Evolutionary conservation across 805 yeast species (phyloP), one percentile per base, ranked within the genome.

Genomic region (Kodamaea hsintzibuensis): DNA sequence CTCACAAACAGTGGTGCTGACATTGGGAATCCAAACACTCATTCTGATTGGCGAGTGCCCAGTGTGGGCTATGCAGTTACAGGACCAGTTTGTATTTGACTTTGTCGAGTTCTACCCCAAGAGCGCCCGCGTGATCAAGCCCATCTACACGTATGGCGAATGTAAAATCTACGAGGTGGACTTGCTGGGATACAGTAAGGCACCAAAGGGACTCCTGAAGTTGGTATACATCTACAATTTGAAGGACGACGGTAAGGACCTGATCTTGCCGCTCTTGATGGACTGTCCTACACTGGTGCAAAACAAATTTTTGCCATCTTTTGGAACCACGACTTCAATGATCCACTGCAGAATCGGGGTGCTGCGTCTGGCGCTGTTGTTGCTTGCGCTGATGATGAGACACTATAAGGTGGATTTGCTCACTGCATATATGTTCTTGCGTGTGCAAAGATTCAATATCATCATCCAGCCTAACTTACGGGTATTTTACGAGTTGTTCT

Each of bases 291-390:
- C 55, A 9, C 57, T 57, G 14, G 60, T 73, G 25, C 76, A 69
- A 54, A 54, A 60, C n/a, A 68, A 67, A 42, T 47, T 69, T 19
- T 51, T 68, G 22, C 68, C 69, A 7, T 16, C 30, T 9, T 40
- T 42, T 22, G 42, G 22, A 17, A 48, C 17, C 17, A 43, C 22
- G 39, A 57, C 59, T 42, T 62, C 71, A 1, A 56, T 74, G 52
- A 66, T 71, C 14, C 78, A 74, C 56, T 74, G 79, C 57, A 65
- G 70, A 25, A 74, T 74, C 43, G 79, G 79, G 0, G 79, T 74
- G 14, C 72, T 77, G 4, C 60, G 79, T 37, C 72, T 76, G n/a
- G 79, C 78, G 4, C 66, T 77, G 10, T 66, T 74, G 44, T 69
- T 73, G 4, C 66, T 74, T 45, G 78, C 78, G 1, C 67, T 69